Percentiles rank a stretch among this genome's conserved stretches.
These are phyloP conservation scores for Pythium scleroteichum DNA, from an alignment of 352 stramenopile genomes.

Conservation along the genomic window DNA sequence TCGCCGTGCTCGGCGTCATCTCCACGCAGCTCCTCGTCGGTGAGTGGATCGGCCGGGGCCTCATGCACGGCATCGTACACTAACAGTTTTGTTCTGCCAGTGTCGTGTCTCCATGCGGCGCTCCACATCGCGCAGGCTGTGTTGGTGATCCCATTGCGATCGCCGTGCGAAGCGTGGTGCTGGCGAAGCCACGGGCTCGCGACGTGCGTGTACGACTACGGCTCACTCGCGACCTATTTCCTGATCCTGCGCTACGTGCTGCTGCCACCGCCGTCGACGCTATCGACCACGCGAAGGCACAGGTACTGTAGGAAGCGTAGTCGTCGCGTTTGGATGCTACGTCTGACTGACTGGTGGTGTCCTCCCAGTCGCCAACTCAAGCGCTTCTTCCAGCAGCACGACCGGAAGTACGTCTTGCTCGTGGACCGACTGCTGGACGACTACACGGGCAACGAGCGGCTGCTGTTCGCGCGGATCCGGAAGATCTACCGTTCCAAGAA, in stretches of 20 bases:
- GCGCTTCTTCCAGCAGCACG: constrained; percentile 48
- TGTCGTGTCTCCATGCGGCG: constrained; percentile 24
- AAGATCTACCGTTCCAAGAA: constrained; percentile 36
- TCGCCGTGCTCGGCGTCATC: constrained; percentile 26
- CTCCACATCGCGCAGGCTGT: constrained; percentile 19
- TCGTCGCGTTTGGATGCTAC: too few relatives aligned
- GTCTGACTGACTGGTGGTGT: too few relatives aligned
- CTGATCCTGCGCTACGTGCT: constrained; percentile 39
- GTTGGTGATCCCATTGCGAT: constrained; percentile 6
- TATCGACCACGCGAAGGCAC: constrained; percentile 34
- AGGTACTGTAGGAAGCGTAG: constrained; percentile 30
- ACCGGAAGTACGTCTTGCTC: constrained; percentile 41
- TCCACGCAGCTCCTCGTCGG: constrained; percentile 28
- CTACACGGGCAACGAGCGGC: constrained; percentile 52
- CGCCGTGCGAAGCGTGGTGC: constrained; percentile 11
- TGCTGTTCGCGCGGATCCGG: constrained; percentile 52
- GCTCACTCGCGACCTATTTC: constrained; percentile 34
- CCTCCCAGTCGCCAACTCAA: constrained; percentile 35
- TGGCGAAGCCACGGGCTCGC: constrained; percentile 6
- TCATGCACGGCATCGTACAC: not conserved
- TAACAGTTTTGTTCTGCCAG: constrained; percentile 1
- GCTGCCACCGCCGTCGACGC: constrained; percentile 40
- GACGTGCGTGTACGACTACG: constrained; percentile 31
- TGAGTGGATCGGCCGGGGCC: constrained; percentile 1
- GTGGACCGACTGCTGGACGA: constrained; percentile 46